Percentiles rank a stretch among this genome's conserved stretches.
Evolutionary conservation across 495 filamentous ascomycete species (phyloP).

Genomic region (Penicillium riverlandense): DNA sequence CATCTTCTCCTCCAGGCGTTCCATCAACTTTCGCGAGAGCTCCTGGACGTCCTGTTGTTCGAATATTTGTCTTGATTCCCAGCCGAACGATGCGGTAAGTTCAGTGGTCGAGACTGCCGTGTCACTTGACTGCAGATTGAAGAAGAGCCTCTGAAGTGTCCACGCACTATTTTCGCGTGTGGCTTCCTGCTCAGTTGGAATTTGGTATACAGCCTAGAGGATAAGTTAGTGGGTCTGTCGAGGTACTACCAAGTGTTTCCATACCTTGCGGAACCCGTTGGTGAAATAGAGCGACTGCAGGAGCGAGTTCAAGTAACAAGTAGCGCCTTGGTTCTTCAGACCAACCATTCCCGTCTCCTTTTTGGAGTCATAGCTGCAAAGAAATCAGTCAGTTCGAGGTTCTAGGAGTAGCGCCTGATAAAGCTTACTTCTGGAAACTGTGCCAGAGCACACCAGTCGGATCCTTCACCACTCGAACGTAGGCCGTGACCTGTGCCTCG

Average conservation of each 20-base stretch:
- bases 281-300: conserved; percentile 97
- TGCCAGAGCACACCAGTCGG: conserved; percentile 99
- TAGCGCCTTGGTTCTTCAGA: conserved; percentile 94
- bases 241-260: not conserved
- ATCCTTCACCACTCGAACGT: conserved; percentile 89
- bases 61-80: conserved; percentile 97
- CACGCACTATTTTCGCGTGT: conserved; percentile 82
- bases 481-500: conserved; percentile 79
- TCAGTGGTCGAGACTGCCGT: conserved; percentile 82
- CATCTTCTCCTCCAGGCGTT: conserved; percentile 93
- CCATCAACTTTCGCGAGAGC: conserved; percentile 91
- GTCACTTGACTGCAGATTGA: conserved; percentile 79
- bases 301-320: conserved; percentile 96
- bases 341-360: conserved; percentile 97
- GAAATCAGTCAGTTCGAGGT: not conserved
- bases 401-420: not conserved
- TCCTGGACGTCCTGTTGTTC: conserved; percentile 99
- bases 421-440: conserved; percentile 77
- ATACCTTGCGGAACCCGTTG: conserved; percentile 89
- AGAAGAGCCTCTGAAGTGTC: conserved; percentile 89
- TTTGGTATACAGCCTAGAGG: conserved; percentile 84
- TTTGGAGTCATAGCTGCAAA: conserved; percentile 83
- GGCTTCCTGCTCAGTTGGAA: conserved; percentile 82
- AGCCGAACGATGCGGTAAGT: conserved; percentile 92
- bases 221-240: not conserved